Evolutionary conservation across 306 rosid genomes (phyloP).

Genomic region (Medicago truncatula): DNA sequence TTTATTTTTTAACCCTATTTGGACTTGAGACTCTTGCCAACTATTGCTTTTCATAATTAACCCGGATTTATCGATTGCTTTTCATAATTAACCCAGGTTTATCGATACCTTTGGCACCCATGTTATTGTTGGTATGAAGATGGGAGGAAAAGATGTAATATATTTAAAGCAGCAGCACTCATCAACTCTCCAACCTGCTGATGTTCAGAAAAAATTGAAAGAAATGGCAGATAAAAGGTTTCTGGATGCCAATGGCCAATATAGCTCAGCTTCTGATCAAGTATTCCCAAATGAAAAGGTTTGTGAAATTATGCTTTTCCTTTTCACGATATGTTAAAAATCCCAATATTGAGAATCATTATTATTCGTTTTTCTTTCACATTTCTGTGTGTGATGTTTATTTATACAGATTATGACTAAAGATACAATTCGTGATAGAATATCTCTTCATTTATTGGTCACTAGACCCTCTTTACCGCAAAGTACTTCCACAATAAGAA

Average conservation of each 20-base stretch:
- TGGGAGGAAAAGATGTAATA: slow-evolving; percentile 98
- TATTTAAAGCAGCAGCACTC: slow-evolving; percentile 96
- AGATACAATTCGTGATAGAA: neutral
- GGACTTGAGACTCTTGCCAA: slow-evolving; percentile 39
- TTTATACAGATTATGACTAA: neutral
- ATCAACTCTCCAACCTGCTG: slow-evolving; percentile 86
- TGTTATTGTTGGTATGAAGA: slow-evolving; percentile 90
- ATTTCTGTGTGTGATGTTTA: neutral
- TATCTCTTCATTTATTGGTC: neutral
- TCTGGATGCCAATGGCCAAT: slow-evolving; percentile 66
- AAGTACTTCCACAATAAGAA: slow-evolving; percentile 8
- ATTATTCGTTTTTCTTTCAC: slow-evolving; percentile 23
- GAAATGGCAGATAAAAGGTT: slow-evolving; percentile 91
- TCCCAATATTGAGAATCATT: slow-evolving; percentile 25
- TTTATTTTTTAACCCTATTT: slow-evolving; percentile 12
- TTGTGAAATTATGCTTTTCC: slow-evolving; percentile 28
- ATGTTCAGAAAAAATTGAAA: slow-evolving; percentile 87
- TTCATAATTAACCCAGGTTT: slow-evolving; percentile 61
- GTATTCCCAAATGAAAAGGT: slow-evolving; percentile 75
- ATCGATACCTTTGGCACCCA: slow-evolving; percentile 94
- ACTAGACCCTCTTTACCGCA: slow-evolving; percentile 16
- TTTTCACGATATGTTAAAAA: slow-evolving; percentile 27
- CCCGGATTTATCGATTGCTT: slow-evolving; percentile 75
- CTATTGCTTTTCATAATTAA: slow-evolving; percentile 31
- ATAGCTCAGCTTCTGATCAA: slow-evolving; percentile 64